Conservation (phyloP, 2,329 filamentous ascomycete species). For the Fusarium beomiforme region DNA sequence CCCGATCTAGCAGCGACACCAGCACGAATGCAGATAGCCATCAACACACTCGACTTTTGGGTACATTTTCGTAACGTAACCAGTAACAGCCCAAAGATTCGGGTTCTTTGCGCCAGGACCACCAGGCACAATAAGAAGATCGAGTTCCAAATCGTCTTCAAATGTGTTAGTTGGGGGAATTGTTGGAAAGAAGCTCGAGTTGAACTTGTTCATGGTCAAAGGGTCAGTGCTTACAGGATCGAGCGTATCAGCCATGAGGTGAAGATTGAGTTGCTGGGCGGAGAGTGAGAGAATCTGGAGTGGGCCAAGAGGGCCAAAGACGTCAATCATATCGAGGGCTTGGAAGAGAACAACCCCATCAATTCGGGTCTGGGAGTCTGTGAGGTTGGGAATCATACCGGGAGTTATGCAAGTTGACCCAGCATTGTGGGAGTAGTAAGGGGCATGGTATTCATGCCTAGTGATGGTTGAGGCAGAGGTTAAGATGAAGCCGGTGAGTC, state of each 20-base stretch:
- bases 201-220: constrained; percentile 44
- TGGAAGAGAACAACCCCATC: constrained; percentile 57
- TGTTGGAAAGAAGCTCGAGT: constrained; percentile 50
- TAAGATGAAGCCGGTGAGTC: constrained; percentile 13
- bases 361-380: constrained; percentile 40
- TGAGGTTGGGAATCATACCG: constrained; percentile 33
- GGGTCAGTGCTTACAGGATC: constrained; percentile 54
- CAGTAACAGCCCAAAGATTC: constrained; percentile 50
- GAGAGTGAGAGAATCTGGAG: constrained; percentile 53
- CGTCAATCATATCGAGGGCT: constrained; percentile 56
- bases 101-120: constrained; percentile 59
- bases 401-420: constrained; percentile 35
- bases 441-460: background rate
- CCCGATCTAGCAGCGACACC: constrained; percentile 67
- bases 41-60: constrained; percentile 62
- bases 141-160: constrained; percentile 58
- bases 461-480: constrained; percentile 10
- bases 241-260: constrained; percentile 53
- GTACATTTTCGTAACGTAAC: constrained; percentile 53
- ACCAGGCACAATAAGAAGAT: constrained; percentile 74
- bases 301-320: constrained; percentile 58
- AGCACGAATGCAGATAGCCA: constrained; percentile 75
- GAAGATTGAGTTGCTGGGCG: constrained; percentile 50
- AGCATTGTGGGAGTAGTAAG: background rate
- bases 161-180: constrained; percentile 62